Base-by-base conservation (phyloP, 164 flowering plant genomes). In the Kalanchoe fedtschenkoi region DNA sequence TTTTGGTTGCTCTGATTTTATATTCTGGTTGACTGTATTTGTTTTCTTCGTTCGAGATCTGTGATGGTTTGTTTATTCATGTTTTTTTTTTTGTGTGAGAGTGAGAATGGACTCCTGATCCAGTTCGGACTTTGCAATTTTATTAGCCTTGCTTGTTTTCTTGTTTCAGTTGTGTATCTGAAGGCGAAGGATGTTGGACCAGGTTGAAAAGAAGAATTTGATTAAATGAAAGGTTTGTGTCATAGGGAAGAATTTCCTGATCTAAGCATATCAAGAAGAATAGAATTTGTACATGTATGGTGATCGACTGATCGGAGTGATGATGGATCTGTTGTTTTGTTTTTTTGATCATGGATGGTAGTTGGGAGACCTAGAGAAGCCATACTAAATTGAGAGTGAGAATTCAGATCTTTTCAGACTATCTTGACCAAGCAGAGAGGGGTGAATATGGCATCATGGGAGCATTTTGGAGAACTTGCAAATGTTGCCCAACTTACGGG, bases 401-500 rank as follows among this genome's bases (percentile, higher is more conserved):
- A 21, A 67, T 72, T 56, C 34, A 0, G 19, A 57, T 53, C 60
- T 37, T 9, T 8, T 7, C 24, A 47, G 54, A 9, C 29, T 5
- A 19, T 47, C 7, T 47, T 44, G 16, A 29, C 35, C 22, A 30
- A 21, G 39, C 63, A 47, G 66, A 46, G 35, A 62, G 26, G 56
- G 1, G 56, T 3, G 26, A 59, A 58, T 65, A 77, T 73, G 91
- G 77, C 86, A 17, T 1, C 75, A 13, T 89, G 95, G 96, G 91
- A 84, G 0, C 76, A 81, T 59, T 65, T 85, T 42, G 95, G 95
- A 62, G 92, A 87, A 67, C 67, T 89, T 32, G 89, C 91, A 0
- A 89, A 78, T 71, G 77, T 87, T 14, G 88, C 86, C 1, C 98
- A 91, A 72, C 83, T 89, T 15, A 74, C 87, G 0, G 96, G 98